A percentile compares a stretch with the other conserved stretches of the same genome.
Evolutionary conservation across 352 stramenopile species (phyloP).

Genomic region (Blastocystis sp.): DNA sequence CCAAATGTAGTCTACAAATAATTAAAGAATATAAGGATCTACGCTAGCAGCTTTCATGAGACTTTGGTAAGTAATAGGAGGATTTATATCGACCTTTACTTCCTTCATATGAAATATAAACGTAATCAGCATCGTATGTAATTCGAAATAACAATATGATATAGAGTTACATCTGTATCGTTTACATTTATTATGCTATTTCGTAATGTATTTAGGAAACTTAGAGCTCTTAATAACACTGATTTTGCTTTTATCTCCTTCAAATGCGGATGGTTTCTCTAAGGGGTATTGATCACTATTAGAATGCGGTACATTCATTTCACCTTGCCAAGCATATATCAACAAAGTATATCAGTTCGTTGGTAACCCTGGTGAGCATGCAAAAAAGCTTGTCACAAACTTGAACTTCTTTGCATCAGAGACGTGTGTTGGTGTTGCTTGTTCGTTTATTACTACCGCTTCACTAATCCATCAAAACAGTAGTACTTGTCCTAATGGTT

Average conservation of each 20-base stretch:
- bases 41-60: neutral
- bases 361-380: neutral
- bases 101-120: slow-evolving; percentile 34
- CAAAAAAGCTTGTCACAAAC: slow-evolving; percentile 27
- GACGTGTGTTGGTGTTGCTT: slow-evolving; percentile 2
- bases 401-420: slow-evolving; percentile 49
- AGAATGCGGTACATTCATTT: slow-evolving; percentile 53
- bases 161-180: no score
- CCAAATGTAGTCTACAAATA: slow-evolving; percentile 9
- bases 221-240: neutral
- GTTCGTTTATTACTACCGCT: slow-evolving; percentile 19
- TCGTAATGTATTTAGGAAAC: no score
- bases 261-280: neutral
- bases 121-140: neutral
- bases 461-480: neutral
- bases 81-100: neutral
- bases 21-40: neutral
- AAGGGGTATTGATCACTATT: neutral
- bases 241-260: neutral
- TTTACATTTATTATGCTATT: no score
- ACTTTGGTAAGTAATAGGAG: slow-evolving; percentile 39
- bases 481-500: neutral
- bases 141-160: neutral
- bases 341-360: slow-evolving; percentile 59
- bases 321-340: neutral